Percentiles rank a stretch among this genome's conserved stretches.
phyloP scores from a whole-genome alignment of 1,284 basidiomycete genomes.

The Sutorius eximius region DNA sequence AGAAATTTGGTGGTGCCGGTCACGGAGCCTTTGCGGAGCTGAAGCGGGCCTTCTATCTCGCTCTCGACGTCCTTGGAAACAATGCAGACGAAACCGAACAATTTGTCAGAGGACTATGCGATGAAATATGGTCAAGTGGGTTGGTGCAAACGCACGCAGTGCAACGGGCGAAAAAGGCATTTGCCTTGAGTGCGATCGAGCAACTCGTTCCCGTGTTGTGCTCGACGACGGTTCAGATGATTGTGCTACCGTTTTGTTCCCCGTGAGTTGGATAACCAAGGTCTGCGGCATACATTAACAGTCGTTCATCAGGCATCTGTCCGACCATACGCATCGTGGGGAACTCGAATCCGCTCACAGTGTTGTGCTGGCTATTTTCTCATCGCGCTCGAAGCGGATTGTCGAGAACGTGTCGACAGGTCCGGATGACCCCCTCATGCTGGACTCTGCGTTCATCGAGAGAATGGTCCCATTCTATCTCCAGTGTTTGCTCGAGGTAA shows the following conservation, averaged over 20 bases:
- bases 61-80: conserved; percentile 64
- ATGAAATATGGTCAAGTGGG: conserved; percentile 27
- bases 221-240: conserved; percentile 46
- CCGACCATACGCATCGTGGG: conserved; percentile 57
- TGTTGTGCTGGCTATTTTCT: conserved; percentile 66
- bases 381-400: conserved; percentile 49
- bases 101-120: conserved; percentile 44
- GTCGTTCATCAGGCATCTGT: conserved; percentile 47
- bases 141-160: conserved; percentile 20
- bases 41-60: conserved; percentile 68
- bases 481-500: conserved; percentile 62
- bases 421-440: conserved; percentile 9
- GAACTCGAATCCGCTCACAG: conserved; percentile 76
- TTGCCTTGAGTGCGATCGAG: conserved; percentile 63
- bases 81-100: conserved; percentile 42
- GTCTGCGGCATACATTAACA: background rate
- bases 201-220: conserved; percentile 63
- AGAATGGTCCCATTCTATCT: conserved; percentile 68
- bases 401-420: conserved; percentile 8
- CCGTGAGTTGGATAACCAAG: conserved; percentile 46
- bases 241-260: conserved; percentile 57
- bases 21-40: conserved; percentile 60
- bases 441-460: conserved; percentile 42
- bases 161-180: conserved; percentile 55
- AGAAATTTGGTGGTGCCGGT: conserved; percentile 67